Conservation (phyloP, 2,329 filamentous ascomycete species). For the Alternaria gansuensis region DNA sequence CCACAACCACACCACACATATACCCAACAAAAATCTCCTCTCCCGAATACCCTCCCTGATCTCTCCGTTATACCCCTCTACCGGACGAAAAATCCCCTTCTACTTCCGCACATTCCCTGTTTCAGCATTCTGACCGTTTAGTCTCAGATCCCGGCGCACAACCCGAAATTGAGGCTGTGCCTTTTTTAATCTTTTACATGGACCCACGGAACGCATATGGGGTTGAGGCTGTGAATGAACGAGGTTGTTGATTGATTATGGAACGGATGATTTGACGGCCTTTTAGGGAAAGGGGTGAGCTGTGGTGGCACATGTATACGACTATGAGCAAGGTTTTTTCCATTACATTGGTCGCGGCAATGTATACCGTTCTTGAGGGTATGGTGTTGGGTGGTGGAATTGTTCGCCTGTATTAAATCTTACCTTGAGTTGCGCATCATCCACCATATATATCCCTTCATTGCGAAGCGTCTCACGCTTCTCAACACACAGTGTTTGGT, state of each 20-base stretch:
- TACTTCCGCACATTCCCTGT: neutral
- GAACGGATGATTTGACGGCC: neutral
- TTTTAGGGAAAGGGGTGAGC: neutral
- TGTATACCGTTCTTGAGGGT: too few relatives aligned
- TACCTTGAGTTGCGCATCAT: too few relatives aligned
- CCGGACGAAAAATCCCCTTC: neutral
- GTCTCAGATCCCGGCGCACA: slow-evolving; percentile 1
- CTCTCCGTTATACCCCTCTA: neutral
- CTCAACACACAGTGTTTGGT: too few relatives aligned
- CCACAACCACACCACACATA: neutral
- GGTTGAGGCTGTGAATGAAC: neutral
- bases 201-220: neutral
- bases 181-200: neutral
- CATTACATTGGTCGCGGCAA: too few relatives aligned
- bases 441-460: too few relatives aligned
- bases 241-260: slow-evolving; percentile 2
- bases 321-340: too few relatives aligned
- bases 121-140: slow-evolving; percentile 6
- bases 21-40: neutral
- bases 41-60: neutral
- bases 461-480: too few relatives aligned
- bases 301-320: neutral
- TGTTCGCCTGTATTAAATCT: too few relatives aligned
- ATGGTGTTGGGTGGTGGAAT: too few relatives aligned
- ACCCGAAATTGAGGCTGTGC: slow-evolving; percentile 6